Evolutionary conservation across 192 early-diverging fungal species (phyloP).

Genomic region (Coemansia sp.): DNA sequence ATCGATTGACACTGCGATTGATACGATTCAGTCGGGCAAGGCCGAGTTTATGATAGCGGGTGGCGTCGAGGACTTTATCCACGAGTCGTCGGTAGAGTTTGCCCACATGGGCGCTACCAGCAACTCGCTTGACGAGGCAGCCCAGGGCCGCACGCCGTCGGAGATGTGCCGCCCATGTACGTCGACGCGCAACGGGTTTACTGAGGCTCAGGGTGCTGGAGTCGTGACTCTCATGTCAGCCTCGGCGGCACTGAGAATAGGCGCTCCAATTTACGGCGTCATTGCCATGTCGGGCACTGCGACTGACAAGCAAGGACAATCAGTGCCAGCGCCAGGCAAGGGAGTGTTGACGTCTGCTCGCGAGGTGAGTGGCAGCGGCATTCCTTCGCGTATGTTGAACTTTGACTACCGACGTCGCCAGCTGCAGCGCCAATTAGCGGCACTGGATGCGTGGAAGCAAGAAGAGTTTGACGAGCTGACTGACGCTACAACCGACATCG

Average conservation of each 20-base stretch:
- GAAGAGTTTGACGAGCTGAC: constrained; percentile 1
- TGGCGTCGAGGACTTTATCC: constrained; percentile 86
- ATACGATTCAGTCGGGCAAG: constrained; percentile 84
- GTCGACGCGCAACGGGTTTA: constrained; percentile 85
- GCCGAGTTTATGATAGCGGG: constrained; percentile 91
- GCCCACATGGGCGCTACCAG: constrained; percentile 95
- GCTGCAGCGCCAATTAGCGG: constrained; percentile 54
- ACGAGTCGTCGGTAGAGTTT: constrained; percentile 89
- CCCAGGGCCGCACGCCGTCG: constrained; percentile 78
- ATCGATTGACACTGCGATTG: constrained; percentile 87
- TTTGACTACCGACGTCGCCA: constrained; percentile 84
- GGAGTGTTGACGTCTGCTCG: constrained; percentile 89
- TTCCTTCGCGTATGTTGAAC: constrained; percentile 69
- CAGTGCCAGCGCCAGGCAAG: constrained; percentile 90
- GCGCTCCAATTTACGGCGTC: constrained; percentile 88
- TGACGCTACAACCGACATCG: neutral
- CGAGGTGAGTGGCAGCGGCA: constrained; percentile 11
- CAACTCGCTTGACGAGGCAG: constrained; percentile 82
- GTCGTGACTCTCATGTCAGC: constrained; percentile 89
- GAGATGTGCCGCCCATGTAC: constrained; percentile 94
- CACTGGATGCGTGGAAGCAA: constrained; percentile 8
- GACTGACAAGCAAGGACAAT: constrained; percentile 91
- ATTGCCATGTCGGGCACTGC: constrained; percentile 85
- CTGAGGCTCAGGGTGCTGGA: constrained; percentile 90
- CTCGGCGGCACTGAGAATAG: constrained; percentile 83